Evolutionary conservation across 192 early-diverging fungal genomes (phyloP).

Genomic region (Entomortierella parvispora): DNA sequence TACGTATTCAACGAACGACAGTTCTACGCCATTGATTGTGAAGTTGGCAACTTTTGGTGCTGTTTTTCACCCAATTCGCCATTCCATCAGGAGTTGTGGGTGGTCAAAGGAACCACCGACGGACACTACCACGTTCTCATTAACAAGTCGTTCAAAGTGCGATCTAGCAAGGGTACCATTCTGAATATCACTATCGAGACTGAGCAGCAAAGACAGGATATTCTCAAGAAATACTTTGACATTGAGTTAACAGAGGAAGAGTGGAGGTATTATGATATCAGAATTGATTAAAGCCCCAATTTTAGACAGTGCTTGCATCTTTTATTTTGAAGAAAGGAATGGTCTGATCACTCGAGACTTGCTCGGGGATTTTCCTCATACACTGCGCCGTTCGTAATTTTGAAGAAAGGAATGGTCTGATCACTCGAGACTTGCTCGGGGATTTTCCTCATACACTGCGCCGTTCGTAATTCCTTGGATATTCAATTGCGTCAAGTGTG

Average conservation of each 20-base stretch:
- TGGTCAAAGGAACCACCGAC: slow-evolving; percentile 15
- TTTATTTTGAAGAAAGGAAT: too few species aligned
- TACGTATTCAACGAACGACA: slow-evolving; percentile 22
- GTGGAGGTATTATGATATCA: slow-evolving; percentile 15
- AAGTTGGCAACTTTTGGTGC: slow-evolving; percentile 15
- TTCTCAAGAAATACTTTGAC: slow-evolving; percentile 22
- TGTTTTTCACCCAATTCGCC: slow-evolving; percentile 11
- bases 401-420: too few species aligned
- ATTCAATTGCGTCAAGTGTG: slow-evolving; percentile 24
- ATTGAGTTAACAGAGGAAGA: slow-evolving; percentile 32
- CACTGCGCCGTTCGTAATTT: slow-evolving; percentile 32
- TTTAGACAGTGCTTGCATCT: too few species aligned
- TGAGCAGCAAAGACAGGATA: slow-evolving; percentile 26
- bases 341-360: too few species aligned
- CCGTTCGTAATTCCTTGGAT: slow-evolving; percentile 42
- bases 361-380: slow-evolving; percentile 29
- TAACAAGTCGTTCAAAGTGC: slow-evolving; percentile 6
- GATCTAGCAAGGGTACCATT: slow-evolving; percentile 2
- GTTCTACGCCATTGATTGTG: slow-evolving; percentile 16
- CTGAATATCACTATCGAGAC: slow-evolving; percentile 13
- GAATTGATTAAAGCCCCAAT: slow-evolving; percentile 8
- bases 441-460: slow-evolving; percentile 27
- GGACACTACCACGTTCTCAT: slow-evolving; percentile 7
- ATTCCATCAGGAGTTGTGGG: slow-evolving; percentile 16
- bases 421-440: too few species aligned